These are phyloP conservation scores for Ophiosphaerella narmari DNA, from an alignment of 2,329 filamentous ascomycete genomes.

Conservation along the genomic window DNA sequence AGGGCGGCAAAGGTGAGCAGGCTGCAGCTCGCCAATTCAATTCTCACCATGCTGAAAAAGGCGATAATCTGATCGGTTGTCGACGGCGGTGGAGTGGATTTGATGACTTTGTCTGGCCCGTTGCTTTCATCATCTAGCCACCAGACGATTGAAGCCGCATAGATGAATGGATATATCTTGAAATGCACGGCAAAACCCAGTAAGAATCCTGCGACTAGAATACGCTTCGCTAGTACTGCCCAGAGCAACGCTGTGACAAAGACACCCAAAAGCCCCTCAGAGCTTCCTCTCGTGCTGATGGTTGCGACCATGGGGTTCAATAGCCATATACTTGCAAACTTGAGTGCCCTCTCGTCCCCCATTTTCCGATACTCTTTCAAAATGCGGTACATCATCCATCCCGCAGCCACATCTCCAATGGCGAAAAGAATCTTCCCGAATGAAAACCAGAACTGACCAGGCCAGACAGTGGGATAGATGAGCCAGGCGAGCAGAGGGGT, in stretches of 20 bases:
- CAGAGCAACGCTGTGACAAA: conserved; percentile 83
- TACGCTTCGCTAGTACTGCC: conserved; percentile 70
- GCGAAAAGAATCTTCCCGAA: conserved; percentile 91
- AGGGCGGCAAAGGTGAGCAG: conserved; percentile 73
- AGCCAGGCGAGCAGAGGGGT: conserved; percentile 93
- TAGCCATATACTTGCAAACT: conserved; percentile 86
- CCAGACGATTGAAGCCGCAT: conserved; percentile 80
- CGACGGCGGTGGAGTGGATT: conserved; percentile 14
- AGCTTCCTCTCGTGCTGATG: conserved; percentile 93
- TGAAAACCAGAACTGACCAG: conserved; percentile 67
- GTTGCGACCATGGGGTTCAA: conserved; percentile 98
- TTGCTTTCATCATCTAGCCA: conserved; percentile 69
- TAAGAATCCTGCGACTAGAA: conserved; percentile 70
- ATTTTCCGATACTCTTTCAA: conserved; percentile 48
- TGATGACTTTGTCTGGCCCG: conserved; percentile 3
- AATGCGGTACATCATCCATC: conserved; percentile 71
- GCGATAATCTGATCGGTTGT: conserved; percentile 22
- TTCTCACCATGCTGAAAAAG: conserved; percentile 49
- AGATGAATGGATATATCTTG: conserved; percentile 99
- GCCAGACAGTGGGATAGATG: conserved; percentile 76
- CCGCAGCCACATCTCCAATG: conserved; percentile 78
- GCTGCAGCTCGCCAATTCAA: conserved; percentile 66
- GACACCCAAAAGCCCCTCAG: conserved; percentile 85
- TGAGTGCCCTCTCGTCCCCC: conserved; percentile 60
- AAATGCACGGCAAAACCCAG: conserved; percentile 90